phyloP scores from a whole-genome alignment of 768 basidiomycete genomes.

The Neoboletus magnificus region DNA sequence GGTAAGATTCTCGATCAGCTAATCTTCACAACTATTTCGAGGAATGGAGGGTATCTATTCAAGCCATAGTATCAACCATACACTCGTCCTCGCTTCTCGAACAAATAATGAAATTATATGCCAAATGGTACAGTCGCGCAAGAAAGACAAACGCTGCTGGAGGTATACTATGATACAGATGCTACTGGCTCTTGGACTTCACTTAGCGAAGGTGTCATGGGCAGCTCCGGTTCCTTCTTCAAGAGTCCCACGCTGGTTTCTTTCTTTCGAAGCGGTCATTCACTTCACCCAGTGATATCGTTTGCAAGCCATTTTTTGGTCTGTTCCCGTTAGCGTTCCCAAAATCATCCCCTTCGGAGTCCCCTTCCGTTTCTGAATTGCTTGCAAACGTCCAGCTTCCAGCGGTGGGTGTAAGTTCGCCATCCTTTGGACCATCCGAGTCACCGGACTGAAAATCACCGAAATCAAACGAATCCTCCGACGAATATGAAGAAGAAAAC shows the following conservation, averaged over 20 bases:
- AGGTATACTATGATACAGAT: slow-evolving; percentile 21
- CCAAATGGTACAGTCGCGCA: slow-evolving; percentile 11
- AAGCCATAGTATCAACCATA: slow-evolving; percentile 17
- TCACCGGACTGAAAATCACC: slow-evolving; percentile 69
- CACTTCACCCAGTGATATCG: slow-evolving; percentile 28
- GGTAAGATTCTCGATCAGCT: slow-evolving; percentile 60
- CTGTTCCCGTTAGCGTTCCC: slow-evolving; percentile 15
- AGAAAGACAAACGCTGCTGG: slow-evolving; percentile 2
- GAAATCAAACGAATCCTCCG: slow-evolving; percentile 73
- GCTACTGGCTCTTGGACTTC: not conserved
- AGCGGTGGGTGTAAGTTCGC: slow-evolving; percentile 58
- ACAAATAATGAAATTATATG: slow-evolving; percentile 13
- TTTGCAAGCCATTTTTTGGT: slow-evolving; percentile 19
- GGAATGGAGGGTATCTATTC: slow-evolving; percentile 71
- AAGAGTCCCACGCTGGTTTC: slow-evolving; percentile 17
- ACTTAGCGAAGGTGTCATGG: not conserved
- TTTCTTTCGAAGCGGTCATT: slow-evolving; percentile 21
- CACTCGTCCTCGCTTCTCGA: not conserved
- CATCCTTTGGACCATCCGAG: slow-evolving; percentile 29
- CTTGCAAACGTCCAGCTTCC: slow-evolving; percentile 72
- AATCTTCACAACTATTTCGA: slow-evolving; percentile 59
- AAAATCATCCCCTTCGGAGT: slow-evolving; percentile 33
- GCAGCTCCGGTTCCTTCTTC: not conserved
- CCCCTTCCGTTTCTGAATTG: slow-evolving; percentile 29
- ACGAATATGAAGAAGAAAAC: slow-evolving; percentile 52